A percentile compares a stretch with the other conserved stretches of the same genome.
Conservation (phyloP, 352 stramenopile species). For the Stephanocyclus meneghinianus region DNA sequence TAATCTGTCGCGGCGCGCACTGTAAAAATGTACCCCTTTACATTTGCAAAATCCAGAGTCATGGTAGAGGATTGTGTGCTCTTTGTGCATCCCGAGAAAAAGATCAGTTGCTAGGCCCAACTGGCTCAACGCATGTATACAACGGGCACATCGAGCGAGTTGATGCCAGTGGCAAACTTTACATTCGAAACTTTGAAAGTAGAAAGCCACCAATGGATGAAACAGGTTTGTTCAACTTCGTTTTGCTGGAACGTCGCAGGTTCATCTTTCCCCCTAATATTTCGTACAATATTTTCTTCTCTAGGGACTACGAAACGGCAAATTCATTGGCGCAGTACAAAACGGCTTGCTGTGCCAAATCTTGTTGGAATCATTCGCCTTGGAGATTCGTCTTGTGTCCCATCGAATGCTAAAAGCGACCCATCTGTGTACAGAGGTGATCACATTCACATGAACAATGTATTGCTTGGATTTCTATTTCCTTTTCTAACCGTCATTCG, state of each 20-base stretch:
- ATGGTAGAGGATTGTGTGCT: constrained; percentile 81
- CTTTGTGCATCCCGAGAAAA: constrained; percentile 75
- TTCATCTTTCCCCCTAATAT: background rate
- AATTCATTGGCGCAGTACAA: constrained; percentile 87
- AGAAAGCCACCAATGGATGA: constrained; percentile 71
- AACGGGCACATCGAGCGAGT: constrained; percentile 73
- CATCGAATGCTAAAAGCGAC: constrained; percentile 62
- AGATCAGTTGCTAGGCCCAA: constrained; percentile 68
- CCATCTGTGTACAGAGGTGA: constrained; percentile 10
- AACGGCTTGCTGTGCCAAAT: constrained; percentile 84
- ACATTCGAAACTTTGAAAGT: constrained; percentile 77
- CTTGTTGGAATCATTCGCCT: constrained; percentile 85
- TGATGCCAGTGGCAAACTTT: constrained; percentile 82
- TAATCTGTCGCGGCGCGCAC: constrained; percentile 72
- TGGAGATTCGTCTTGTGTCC: constrained; percentile 62
- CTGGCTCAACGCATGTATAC: constrained; percentile 86
- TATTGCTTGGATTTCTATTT: background rate
- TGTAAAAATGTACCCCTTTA: constrained; percentile 78
- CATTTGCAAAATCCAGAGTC: constrained; percentile 77
- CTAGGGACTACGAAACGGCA: background rate
- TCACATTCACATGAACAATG: too few species aligned
- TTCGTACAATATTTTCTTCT: background rate
- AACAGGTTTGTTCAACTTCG: constrained; percentile 14
- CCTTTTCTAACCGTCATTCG: background rate
- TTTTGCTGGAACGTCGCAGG: background rate